Evolutionary conservation across 2,329 filamentous ascomycete genomes (phyloP), one percentile per base, ranked within the genome.

Genomic region (Cryphonectria naterciae): DNA sequence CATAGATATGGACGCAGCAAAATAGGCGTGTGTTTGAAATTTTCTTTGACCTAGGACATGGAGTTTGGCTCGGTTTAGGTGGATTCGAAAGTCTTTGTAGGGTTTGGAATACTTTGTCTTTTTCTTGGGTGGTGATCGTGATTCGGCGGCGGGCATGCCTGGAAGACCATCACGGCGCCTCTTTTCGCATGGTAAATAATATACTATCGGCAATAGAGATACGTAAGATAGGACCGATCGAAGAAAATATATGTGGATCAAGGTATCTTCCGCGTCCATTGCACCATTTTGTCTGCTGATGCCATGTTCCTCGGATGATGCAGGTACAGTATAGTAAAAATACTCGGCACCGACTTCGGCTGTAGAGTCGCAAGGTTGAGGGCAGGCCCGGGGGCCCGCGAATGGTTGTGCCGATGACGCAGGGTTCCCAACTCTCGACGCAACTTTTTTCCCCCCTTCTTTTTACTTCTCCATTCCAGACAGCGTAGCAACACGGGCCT

Each of bases 311-410:
- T 32, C 4, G 6, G 17, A 28, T 58, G 13, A 58, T 58, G 25
- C 25, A 28, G 28, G 54, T 58, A 58, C 7, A 13, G 11, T 15
- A 39, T 10, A 39, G 10, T 39, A 39, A 35, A 58, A 8, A 3
- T 35, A 2, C 25, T 58, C 54, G 54, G 54, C 25, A 58, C 54
- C 54, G 54, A 58, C 54, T 58, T 58, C 54, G 54, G 54, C 54
- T 28, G 25, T 35, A 28, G 25, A 15, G 54, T 32, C 25, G 54
- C 46, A 32, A 32, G 28, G 4, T 58, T 17, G 25, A 58, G 54
- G 28, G 25, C 7, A 1, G 8, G 49, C 15, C 54, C 19, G 46
- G 54, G 28, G 54, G 13, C 52, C 52, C 52, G 52, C 25, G n/a
- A 56, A 35, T 28, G 28, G 13, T 28, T 28, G 22, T 17, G n/a